phyloP scores from a whole-genome alignment of 2,329 filamentous ascomycete genomes.

The Microdochium nivale region DNA sequence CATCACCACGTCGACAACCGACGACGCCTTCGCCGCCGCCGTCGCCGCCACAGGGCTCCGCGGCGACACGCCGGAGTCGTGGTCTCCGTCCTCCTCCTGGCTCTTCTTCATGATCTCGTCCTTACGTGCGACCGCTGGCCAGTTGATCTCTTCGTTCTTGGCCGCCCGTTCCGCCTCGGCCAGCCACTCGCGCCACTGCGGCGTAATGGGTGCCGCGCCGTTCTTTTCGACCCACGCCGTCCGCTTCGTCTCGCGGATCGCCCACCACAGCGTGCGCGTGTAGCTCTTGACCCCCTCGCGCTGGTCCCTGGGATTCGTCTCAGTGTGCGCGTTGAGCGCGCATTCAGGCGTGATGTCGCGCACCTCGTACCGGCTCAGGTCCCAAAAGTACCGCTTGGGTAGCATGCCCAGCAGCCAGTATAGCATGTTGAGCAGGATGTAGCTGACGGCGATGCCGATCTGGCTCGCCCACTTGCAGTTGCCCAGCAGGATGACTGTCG shows the following conservation, averaged over 20 bases:
- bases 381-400: slow-evolving; percentile 43
- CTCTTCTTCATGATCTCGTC: slow-evolving; percentile 35
- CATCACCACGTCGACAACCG: neutral
- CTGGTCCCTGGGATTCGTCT: slow-evolving; percentile 18
- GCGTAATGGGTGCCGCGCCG: slow-evolving; percentile 41
- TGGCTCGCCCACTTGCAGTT: slow-evolving; percentile 55
- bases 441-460: slow-evolving; percentile 46
- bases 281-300: slow-evolving; percentile 36
- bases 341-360: slow-evolving; percentile 30
- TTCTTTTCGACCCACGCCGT: slow-evolving; percentile 44
- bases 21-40: slow-evolving; percentile 5
- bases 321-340: slow-evolving; percentile 23
- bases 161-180: slow-evolving; percentile 35
- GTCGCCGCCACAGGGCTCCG: slow-evolving; percentile 4
- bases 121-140: slow-evolving; percentile 40
- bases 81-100: slow-evolving; percentile 6
- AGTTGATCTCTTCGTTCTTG: slow-evolving; percentile 18
- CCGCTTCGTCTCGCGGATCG: slow-evolving; percentile 43
- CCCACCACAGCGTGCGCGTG: slow-evolving; percentile 50
- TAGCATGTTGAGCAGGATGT: slow-evolving; percentile 49
- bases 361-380: slow-evolving; percentile 42
- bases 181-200: slow-evolving; percentile 46
- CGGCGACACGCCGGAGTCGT: no score
- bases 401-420: slow-evolving; percentile 50
- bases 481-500: slow-evolving; percentile 50